These are phyloP conservation scores for Cicer bijugum DNA, from an alignment of 306 rosid species.

Conservation along the genomic window DNA sequence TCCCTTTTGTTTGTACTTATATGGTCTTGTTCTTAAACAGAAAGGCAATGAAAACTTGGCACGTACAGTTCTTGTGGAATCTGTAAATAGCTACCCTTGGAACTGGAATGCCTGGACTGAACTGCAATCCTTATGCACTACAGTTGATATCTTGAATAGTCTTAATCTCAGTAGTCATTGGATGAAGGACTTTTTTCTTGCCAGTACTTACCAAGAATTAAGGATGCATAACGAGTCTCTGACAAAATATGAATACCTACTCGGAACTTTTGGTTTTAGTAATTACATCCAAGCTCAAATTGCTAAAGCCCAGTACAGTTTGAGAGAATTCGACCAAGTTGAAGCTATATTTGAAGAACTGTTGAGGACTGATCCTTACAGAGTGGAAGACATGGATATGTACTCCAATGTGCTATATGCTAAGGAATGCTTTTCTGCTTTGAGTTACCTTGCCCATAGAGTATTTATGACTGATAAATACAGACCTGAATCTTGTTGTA, in stretches of 20 bases:
- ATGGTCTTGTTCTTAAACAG: conserved; percentile 89
- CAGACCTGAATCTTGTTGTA: conserved; percentile 98
- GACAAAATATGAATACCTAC: conserved; percentile 72
- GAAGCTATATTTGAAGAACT: conserved; percentile 96
- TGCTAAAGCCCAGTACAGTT: conserved; percentile 89
- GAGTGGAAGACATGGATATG: conserved; percentile 99
- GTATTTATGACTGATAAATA: conserved; percentile 92
- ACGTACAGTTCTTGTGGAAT: conserved; percentile 83
- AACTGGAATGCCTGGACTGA: conserved; percentile 99
- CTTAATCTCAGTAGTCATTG: conserved; percentile 89
- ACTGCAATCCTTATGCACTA: conserved; percentile 79
- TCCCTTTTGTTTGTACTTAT: conserved; percentile 84
- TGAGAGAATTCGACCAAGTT: conserved; percentile 91
- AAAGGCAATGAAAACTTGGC: conserved; percentile 84
- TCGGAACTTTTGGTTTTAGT: conserved; percentile 75
- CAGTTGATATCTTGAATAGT: conserved; percentile 71
- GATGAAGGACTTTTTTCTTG: conserved; percentile 98
- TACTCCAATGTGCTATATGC: conserved; percentile 97
- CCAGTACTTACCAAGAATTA: conserved; percentile 81
- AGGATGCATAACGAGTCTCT: conserved; percentile 87
- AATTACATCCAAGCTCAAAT: conserved; percentile 93
- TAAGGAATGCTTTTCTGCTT: conserved; percentile 79
- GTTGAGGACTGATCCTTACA: conserved; percentile 86
- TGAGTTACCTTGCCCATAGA: conserved; percentile 97
- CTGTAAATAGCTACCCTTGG: conserved; percentile 97